Evolutionary conservation across 208 protist genomes (phyloP).

Genomic region (Wallacemonas sp.): DNA sequence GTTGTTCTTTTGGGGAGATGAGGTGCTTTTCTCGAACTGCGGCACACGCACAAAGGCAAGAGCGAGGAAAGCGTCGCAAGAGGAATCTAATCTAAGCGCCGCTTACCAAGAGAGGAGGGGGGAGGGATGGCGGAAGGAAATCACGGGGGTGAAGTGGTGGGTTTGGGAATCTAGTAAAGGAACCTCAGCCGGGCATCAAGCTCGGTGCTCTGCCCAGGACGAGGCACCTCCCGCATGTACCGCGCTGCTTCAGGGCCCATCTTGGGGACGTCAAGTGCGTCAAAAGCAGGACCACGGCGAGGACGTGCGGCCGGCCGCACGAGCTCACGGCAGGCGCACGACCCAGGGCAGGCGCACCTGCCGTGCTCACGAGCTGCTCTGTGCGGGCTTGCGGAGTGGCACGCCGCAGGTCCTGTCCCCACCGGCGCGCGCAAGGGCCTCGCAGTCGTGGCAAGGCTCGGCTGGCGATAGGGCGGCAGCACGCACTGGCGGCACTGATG

Average conservation of each 20-base stretch:
- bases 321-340: slow-evolving; percentile 29
- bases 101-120: no score
- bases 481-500: slow-evolving; percentile 38
- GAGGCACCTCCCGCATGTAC: slow-evolving; percentile 38
- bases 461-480: slow-evolving; percentile 25
- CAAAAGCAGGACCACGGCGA: slow-evolving; percentile 24
- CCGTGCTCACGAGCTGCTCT: not conserved
- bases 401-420: not conserved
- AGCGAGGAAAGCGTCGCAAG: no score
- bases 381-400: no score
- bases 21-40: no score
- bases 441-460: not conserved
- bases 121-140: no score
- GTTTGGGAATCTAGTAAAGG: slow-evolving; percentile 26
- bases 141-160: no score
- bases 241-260: slow-evolving; percentile 40
- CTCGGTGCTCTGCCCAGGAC: slow-evolving; percentile 3
- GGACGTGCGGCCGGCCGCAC: not conserved
- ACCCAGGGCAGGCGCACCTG: slow-evolving; percentile 19
- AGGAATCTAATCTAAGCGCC: no score
- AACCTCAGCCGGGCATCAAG: slow-evolving; percentile 29
- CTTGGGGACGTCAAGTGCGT: slow-evolving; percentile 48
- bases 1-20: no score
- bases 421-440: no score
- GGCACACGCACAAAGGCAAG: no score